Evolutionary conservation across 495 filamentous ascomycete genomes (phyloP).

Genomic region (Articulospora tetracladia): DNA sequence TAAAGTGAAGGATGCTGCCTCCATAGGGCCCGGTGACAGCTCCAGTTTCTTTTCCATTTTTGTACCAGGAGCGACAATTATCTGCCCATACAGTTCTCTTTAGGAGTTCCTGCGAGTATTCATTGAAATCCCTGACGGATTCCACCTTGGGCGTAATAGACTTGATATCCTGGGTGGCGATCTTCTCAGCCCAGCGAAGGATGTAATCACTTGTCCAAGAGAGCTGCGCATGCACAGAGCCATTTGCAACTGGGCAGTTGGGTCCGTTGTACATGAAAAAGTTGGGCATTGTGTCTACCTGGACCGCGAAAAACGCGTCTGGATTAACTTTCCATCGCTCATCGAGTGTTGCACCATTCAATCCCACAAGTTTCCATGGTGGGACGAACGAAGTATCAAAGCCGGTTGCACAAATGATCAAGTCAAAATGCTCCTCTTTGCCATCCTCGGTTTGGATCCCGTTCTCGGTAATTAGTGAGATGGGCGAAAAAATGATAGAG

Average conservation of each 20-base stretch:
- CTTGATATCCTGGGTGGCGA: slow-evolving; percentile 56
- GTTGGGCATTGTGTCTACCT: slow-evolving; percentile 60
- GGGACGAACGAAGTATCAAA: slow-evolving; percentile 54
- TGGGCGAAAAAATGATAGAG: slow-evolving; percentile 49
- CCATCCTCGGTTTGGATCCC: slow-evolving; percentile 55
- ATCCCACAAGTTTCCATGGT: slow-evolving; percentile 50
- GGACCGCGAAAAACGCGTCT: slow-evolving; percentile 58
- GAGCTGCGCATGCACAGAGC: slow-evolving; percentile 44
- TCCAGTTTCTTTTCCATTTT: slow-evolving; percentile 24
- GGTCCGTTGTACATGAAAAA: slow-evolving; percentile 54
- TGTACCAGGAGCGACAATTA: slow-evolving; percentile 66
- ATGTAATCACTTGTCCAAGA: slow-evolving; percentile 53
- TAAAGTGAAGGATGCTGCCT: neutral
- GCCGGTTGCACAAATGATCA: slow-evolving; percentile 66
- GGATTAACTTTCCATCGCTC: slow-evolving; percentile 50
- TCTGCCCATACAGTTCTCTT: slow-evolving; percentile 56
- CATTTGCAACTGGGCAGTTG: slow-evolving; percentile 44
- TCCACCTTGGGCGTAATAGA: slow-evolving; percentile 43
- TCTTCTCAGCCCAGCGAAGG: slow-evolving; percentile 57
- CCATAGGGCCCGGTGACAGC: neutral
- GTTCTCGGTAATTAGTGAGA: slow-evolving; percentile 52
- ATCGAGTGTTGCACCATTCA: slow-evolving; percentile 45
- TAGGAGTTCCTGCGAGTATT: slow-evolving; percentile 59
- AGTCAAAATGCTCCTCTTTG: slow-evolving; percentile 44
- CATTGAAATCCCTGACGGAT: slow-evolving; percentile 59